A percentile compares a stretch with the other conserved stretches of the same genome.
Conservation (phyloP, 768 basidiomycete species). For the Lactifluus piperatus region DNA sequence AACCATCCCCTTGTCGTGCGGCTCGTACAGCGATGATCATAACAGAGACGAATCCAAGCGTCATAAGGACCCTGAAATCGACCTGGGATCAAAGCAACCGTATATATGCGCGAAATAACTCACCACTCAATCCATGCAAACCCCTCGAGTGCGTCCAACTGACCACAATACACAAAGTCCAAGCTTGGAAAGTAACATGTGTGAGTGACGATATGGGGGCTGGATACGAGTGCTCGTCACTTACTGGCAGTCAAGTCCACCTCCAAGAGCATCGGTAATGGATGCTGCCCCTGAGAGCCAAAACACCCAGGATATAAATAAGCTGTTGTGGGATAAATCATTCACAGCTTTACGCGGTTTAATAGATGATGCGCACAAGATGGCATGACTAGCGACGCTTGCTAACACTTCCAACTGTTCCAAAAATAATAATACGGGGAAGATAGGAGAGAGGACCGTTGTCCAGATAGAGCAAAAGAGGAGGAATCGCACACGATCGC, state of each 20-base stretch:
- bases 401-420: not conserved
- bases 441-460: constrained; percentile 13
- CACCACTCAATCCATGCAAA: constrained; percentile 22
- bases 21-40: constrained; percentile 12
- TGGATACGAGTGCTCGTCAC: not conserved
- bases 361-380: constrained; percentile 11
- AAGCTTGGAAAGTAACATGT: not conserved
- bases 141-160: constrained; percentile 17
- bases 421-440: constrained; percentile 5
- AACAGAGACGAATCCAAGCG: constrained; percentile 4
- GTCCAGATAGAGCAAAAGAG: constrained; percentile 22
- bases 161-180: constrained; percentile 13
- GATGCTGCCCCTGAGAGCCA: constrained; percentile 22
- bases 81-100: not conserved
- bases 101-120: not conserved
- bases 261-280: constrained; percentile 7
- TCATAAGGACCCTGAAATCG: constrained; percentile 15
- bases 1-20: constrained; percentile 8
- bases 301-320: constrained; percentile 20
- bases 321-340: not conserved
- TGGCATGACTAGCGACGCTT: constrained; percentile 11
- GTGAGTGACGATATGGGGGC: not conserved
- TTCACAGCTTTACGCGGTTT: not conserved
- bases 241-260: constrained; percentile 14
- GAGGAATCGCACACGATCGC: constrained; percentile 35